These are phyloP conservation scores for Globisporangium alternatum DNA, from an alignment of 352 stramenopile genomes.

Conservation along the genomic window DNA sequence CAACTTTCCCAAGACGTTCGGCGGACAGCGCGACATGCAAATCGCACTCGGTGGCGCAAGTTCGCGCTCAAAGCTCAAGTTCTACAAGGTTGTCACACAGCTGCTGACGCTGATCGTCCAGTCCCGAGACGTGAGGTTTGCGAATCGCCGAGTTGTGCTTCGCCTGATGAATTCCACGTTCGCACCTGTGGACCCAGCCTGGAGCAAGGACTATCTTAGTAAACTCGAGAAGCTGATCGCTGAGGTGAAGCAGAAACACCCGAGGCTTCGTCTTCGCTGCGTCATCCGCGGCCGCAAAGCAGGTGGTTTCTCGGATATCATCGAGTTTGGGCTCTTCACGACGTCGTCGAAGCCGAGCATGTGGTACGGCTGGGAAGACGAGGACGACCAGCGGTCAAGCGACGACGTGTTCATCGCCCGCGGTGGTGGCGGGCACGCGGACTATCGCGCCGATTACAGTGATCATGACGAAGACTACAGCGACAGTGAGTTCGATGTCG, in stretches of 20 bases:
- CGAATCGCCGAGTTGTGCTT: constrained; percentile 31
- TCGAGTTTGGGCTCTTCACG: constrained; percentile 41
- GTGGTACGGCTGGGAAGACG: constrained; percentile 43
- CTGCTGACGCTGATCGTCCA: constrained; percentile 25
- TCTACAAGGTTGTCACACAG: constrained; percentile 31
- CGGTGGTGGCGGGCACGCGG: neutral
- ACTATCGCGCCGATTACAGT: neutral
- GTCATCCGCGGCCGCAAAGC: constrained; percentile 14
- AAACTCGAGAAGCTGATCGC: constrained; percentile 22
- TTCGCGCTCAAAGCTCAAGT: constrained; percentile 20
- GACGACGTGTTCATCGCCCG: constrained; percentile 20
- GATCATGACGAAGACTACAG: neutral
- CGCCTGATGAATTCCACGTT: constrained; percentile 27
- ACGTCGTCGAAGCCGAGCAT: constrained; percentile 23
- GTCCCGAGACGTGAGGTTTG: constrained; percentile 22
- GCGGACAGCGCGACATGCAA: constrained; percentile 28
- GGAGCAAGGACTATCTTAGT: constrained; percentile 36
- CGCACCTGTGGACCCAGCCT: constrained; percentile 23
- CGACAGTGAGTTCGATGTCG: constrained; percentile 24
- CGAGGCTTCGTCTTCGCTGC: constrained; percentile 24
- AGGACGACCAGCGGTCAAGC: constrained; percentile 11
- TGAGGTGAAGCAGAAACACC: constrained; percentile 24
- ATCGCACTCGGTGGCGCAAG: constrained; percentile 21
- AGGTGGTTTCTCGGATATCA: constrained; percentile 24
- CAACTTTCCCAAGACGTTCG: constrained; percentile 19